Conservation (phyloP, 345 rosid species). For the Syzygium oleosum region DNA sequence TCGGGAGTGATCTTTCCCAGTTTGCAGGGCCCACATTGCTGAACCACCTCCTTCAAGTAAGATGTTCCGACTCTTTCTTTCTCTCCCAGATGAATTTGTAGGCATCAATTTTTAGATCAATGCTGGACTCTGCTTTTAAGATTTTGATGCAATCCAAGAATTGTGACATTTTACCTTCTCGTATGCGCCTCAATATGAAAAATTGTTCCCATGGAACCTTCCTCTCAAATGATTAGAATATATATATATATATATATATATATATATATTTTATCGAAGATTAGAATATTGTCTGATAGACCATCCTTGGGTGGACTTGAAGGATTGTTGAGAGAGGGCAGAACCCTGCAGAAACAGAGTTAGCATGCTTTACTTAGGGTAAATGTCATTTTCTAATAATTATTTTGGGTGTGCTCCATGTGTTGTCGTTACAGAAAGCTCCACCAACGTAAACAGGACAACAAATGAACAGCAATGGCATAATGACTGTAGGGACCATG, state of each 20-base stretch:
- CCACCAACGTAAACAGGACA: neutral
- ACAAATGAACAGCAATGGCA: neutral
- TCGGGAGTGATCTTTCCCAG: constrained; percentile 75
- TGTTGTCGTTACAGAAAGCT: neutral
- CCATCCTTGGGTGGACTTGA: neutral
- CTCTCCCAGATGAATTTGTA: neutral
- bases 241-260: too few species aligned
- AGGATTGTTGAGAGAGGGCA: neutral
- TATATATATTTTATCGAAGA: neutral
- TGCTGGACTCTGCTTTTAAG: neutral
- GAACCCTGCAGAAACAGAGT: neutral
- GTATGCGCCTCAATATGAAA: neutral
- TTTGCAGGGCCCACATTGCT: constrained; percentile 77
- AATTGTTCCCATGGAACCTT: neutral
- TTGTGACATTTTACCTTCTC: neutral
- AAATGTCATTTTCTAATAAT: neutral
- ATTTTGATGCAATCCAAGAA: neutral
- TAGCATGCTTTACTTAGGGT: neutral
- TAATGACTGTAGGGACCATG: neutral
- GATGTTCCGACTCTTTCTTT: neutral
- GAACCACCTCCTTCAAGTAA: constrained; percentile 73
- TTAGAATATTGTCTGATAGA: neutral
- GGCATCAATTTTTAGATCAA: neutral
- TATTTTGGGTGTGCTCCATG: neutral
- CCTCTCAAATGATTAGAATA: neutral